Percentiles rank a stretch among this genome's conserved stretches.
Evolutionary conservation across 106 monocot species (phyloP).

Genomic region (Phalaenopsis equestris): DNA sequence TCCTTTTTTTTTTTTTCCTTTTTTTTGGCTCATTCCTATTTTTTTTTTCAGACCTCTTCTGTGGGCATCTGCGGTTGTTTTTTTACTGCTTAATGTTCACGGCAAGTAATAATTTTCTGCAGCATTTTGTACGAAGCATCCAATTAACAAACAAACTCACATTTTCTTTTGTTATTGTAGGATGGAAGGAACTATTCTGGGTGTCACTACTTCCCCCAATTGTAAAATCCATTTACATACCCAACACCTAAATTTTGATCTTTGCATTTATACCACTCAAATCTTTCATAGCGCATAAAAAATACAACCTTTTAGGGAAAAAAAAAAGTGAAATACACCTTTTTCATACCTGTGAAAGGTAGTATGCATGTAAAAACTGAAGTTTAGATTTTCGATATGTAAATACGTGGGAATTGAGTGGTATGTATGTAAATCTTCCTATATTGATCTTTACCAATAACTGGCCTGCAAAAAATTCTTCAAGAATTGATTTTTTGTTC

Average conservation of each 20-base stretch:
- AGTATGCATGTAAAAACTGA: too few species aligned
- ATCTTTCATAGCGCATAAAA: too few species aligned
- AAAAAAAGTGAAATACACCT: too few species aligned
- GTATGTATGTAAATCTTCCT: too few species aligned
- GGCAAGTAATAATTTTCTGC: conserved; percentile 53
- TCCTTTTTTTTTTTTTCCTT: too few species aligned
- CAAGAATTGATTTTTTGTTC: conserved; percentile 1
- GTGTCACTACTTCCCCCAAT: conserved; percentile 59
- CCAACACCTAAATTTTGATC: too few species aligned
- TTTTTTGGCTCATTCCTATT: background rate
- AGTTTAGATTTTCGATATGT: too few species aligned
- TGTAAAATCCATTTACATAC: conserved; percentile 51
- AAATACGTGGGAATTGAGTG: too few species aligned
- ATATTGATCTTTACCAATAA: background rate
- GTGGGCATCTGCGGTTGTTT: conserved; percentile 71
- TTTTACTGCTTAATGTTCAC: conserved; percentile 77
- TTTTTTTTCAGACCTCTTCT: conserved; percentile 46
- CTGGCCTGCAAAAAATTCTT: background rate
- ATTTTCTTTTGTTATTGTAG: conserved; percentile 26
- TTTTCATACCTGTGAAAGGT: too few species aligned
- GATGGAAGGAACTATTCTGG: conserved; percentile 72
- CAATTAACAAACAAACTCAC: background rate
- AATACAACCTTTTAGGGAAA: too few species aligned
- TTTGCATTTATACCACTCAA: too few species aligned
- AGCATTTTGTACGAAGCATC: too few species aligned